These are phyloP conservation scores for Boehmeria nivea DNA, from an alignment of 306 rosid genomes.

Conservation along the genomic window DNA sequence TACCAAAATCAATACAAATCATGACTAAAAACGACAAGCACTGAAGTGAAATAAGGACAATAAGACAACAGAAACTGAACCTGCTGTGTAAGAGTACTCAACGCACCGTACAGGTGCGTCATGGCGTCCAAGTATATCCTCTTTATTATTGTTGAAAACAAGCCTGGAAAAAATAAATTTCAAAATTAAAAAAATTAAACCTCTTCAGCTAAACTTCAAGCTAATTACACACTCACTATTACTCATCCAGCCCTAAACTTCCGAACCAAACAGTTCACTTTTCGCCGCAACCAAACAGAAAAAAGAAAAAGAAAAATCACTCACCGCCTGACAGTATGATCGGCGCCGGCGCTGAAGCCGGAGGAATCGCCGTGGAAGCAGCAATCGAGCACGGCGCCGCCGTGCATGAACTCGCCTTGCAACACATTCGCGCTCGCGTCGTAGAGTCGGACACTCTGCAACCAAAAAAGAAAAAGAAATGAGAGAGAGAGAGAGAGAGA, in stretches of 20 bases:
- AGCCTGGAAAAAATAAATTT: conserved; percentile 40
- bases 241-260: neutral
- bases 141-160: conserved; percentile 64
- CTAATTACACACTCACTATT: neutral
- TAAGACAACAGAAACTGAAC: conserved; percentile 24
- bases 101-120: conserved; percentile 90
- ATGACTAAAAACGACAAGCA: too few species aligned
- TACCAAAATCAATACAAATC: too few species aligned
- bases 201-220: conserved; percentile 3
- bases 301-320: neutral
- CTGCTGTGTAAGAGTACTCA: conserved; percentile 89
- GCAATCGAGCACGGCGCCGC: conserved; percentile 81
- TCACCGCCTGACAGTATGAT: conserved; percentile 75
- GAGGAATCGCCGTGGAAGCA: conserved; percentile 96
- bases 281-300: neutral
- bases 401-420: conserved; percentile 78
- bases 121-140: conserved; percentile 78
- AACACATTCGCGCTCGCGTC: conserved; percentile 79
- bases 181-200: neutral
- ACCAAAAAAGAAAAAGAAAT: neutral
- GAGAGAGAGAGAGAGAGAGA: neutral
- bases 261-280: neutral
- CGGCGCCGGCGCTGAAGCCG: conserved; percentile 75
- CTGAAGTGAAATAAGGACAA: neutral
- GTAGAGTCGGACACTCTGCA: conserved; percentile 72